Conservation (phyloP, 331 rosid species). For the Erythrophleum ivorense region DNA sequence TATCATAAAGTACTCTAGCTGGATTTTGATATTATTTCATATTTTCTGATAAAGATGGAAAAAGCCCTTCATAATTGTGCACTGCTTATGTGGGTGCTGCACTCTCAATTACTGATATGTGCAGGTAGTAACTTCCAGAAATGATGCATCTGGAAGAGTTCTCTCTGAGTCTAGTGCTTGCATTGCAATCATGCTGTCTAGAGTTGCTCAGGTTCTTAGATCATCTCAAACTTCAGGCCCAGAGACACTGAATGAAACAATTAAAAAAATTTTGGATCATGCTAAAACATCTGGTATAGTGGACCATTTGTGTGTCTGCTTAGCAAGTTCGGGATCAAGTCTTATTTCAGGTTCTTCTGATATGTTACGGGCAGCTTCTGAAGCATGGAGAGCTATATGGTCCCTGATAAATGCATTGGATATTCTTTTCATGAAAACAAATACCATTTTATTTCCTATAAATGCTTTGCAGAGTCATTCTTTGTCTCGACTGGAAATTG, state of each 20-base stretch:
- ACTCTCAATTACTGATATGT: constrained; percentile 48
- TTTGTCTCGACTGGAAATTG: constrained; percentile 51
- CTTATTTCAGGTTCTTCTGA: constrained; percentile 86
- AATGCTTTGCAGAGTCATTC: constrained; percentile 64
- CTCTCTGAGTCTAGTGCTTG: constrained; percentile 81
- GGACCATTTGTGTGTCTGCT: constrained; percentile 82
- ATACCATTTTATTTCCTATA: constrained; percentile 68
- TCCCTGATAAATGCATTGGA: constrained; percentile 76
- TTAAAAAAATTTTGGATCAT: constrained; percentile 72
- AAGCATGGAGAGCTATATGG: constrained; percentile 90
- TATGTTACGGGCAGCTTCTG: constrained; percentile 86
- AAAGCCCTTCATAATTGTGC: constrained; percentile 11
- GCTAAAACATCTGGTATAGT: constrained; percentile 78
- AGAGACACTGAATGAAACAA: constrained; percentile 51
- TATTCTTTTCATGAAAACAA: constrained; percentile 54
- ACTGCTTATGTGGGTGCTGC: constrained; percentile 39
- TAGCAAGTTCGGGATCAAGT: constrained; percentile 81
- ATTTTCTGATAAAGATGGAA: neutral
- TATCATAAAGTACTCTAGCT: neutral
- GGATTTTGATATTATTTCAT: constrained; percentile 15
- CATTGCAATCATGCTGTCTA: constrained; percentile 72
- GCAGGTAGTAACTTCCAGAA: constrained; percentile 71
- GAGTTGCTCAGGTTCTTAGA: constrained; percentile 66
- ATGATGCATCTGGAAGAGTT: constrained; percentile 77
- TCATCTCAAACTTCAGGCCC: constrained; percentile 56